Base-by-base conservation (phyloP, 2,329 filamentous ascomycete genomes). In the Aspergillus sp. region DNA sequence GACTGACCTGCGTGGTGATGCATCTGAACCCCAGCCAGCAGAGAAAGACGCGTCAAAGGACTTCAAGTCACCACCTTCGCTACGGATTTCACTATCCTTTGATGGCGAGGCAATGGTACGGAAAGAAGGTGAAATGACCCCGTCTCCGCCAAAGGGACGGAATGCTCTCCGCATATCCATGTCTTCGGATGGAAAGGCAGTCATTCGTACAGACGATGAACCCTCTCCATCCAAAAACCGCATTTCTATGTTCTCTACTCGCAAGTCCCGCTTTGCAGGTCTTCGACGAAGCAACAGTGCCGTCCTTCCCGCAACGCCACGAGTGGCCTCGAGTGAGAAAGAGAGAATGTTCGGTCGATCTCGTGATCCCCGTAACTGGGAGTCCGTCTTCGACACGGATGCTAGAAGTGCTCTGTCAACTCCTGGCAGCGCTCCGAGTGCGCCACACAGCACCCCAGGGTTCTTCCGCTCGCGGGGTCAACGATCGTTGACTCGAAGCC, bases 151-250 rank as follows among this genome's bases (percentile, higher is more conserved):
- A 19, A 68, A 71, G 49, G 55, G 67, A 44, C 61, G 67, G 25
- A 66, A 68, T 43, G 78, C 80, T 23, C 78, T 95, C 49, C 84
- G 89, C 43, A 76, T 96, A 23, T 89, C 88, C 1, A 82, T 93
- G 61, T 93, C 88, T 15, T 78, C 90, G 27, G 89, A 96, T 61
- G 91, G 91, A 56, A 91, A 90, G 62, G 91, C 91, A n/a, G 86
- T 91, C 60, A 77, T 96, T 45, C 81, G 90, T 19, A 82, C 80
- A 13, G 76, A 85, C 47, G 78, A 84, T 52, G 81, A 85, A 53
- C 86, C 87, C 2, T 88, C 85, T 1, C 84, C 82, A 45, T 80
- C 76, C 50, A 74, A 77, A 58, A 69, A 72, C 58, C 72, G 71
- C 56, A 77, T 71, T 50, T 75, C 66, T 51, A 76, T 72, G 59